Evolutionary conservation across 176 grass and related monocot species (phyloP).

Genomic region (Cenchrus americanus): DNA sequence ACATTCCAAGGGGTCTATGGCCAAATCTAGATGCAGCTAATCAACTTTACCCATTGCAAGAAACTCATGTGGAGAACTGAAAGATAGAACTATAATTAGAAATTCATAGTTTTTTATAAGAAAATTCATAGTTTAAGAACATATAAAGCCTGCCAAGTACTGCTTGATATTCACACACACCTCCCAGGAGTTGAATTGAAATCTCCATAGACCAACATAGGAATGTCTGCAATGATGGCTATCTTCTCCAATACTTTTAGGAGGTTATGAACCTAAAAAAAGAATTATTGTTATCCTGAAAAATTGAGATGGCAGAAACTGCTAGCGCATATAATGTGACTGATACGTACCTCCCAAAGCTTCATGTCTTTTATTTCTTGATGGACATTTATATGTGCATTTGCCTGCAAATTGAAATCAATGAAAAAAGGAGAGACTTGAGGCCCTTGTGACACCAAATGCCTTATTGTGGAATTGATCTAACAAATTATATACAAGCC

Average conservation of each 20-base stretch:
- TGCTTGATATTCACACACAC: conserved; percentile 36
- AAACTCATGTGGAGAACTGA: conserved; percentile 87
- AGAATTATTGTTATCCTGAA: no score
- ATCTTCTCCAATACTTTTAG: no score
- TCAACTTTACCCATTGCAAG: conserved; percentile 96
- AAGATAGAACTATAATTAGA: conserved; percentile 45
- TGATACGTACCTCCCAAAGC: no score
- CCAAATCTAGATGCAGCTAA: conserved; percentile 90
- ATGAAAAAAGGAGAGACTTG: conserved; percentile 17
- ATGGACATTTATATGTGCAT: conserved; percentile 99
- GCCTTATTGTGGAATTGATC: no score
- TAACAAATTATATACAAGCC: no score
- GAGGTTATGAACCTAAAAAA: no score
- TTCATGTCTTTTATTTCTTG: no score
- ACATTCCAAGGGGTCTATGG: conserved; percentile 83
- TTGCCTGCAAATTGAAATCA: conserved; percentile 63
- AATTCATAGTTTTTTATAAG: no score
- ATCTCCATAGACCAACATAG: conserved; percentile 99
- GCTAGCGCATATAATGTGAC: no score
- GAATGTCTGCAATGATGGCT: conserved; percentile 99
- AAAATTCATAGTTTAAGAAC: conserved; percentile 7
- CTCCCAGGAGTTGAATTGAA: conserved; percentile 94
- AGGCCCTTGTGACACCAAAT: conserved; percentile 6
- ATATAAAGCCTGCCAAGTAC: conserved; percentile 1
- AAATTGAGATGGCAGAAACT: no score